Evolutionary conservation across 352 stramenopile genomes (phyloP), one percentile per base, ranked within the genome.

Genomic region (Globisporangium ultimum): DNA sequence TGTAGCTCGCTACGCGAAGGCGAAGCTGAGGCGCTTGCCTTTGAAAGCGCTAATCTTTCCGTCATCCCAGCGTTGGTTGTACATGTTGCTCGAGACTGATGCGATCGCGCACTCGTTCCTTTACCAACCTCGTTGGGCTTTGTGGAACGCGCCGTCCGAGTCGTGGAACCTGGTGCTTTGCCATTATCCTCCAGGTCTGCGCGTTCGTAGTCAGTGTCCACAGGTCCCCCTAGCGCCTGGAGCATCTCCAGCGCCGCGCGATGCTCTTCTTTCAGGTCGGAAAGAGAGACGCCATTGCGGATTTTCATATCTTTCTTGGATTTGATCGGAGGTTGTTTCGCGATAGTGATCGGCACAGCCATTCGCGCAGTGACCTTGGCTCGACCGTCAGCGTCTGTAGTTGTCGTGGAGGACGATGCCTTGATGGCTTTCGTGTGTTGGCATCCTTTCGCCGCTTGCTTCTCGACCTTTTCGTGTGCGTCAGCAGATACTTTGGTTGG

Each of bases 211-310:
- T 81, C 70, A 5, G 52, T 54, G 38, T 89, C 78, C 12, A 84
- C 15, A 8, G 82, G 78, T 0, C 80, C 85, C 3, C 83, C 85
- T 0, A 94, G 74, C 57, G 91, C 82, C 24, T 87, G 68, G 1
- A 94, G 72, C 64, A 94, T 74, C 41, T 84, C 71, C 18, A 92
- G 65, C 20, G 85, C 85, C 21, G 78, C 79, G 3, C 73, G 79
- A 58, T 94, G 85, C 24, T 94, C 85, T 17, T 87, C 70, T 55
- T 87, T 89, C 1, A 94, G 57, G 56, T 88, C 80, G 3, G 80
- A 77, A 21, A 94, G 68, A 13, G 85, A 92, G 15, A 88, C 66
- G 10, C 80, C 78, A 18, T 64, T 81, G 41, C 63, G 65, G 18
- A 60, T 48, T 38, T 71, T 80, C 45, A 75, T 48, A n/a, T 80